Evolutionary conservation across 495 filamentous ascomycete genomes (phyloP).

Genomic region (Aspergillus coremiiformis): DNA sequence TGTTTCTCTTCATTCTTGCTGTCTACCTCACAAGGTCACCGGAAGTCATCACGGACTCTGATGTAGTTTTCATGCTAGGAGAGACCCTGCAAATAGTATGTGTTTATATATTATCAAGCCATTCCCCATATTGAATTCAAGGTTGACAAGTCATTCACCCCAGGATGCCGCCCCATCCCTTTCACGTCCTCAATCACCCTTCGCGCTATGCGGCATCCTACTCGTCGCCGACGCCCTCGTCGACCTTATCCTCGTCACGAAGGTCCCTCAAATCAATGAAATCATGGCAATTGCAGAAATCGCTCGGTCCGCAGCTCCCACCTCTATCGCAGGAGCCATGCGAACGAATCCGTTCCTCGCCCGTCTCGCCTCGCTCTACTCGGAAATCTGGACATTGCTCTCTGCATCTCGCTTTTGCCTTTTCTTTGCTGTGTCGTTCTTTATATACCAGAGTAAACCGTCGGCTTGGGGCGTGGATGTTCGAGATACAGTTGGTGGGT

Average conservation of each 20-base stretch:
- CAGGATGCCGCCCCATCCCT: constrained; percentile 46
- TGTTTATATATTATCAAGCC: too few relatives aligned
- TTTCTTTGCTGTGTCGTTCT: constrained; percentile 59
- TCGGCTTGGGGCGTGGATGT: constrained; percentile 26
- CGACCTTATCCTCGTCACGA: constrained; percentile 65
- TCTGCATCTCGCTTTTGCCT: constrained; percentile 58
- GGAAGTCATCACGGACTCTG: constrained; percentile 61
- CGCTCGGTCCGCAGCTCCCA: constrained; percentile 8
- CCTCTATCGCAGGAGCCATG: constrained; percentile 11
- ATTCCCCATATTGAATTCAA: too few relatives aligned
- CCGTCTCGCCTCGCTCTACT: constrained; percentile 44
- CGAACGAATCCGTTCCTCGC: constrained; percentile 21
- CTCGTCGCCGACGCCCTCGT: constrained; percentile 59
- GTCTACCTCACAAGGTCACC: constrained; percentile 76
- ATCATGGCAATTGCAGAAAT: constrained; percentile 30
- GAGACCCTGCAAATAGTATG: constrained; percentile 72
- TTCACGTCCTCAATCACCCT: constrained; percentile 54
- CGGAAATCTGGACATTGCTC: constrained; percentile 71
- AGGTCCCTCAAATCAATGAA: constrained; percentile 34
- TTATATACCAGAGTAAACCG: constrained; percentile 56
- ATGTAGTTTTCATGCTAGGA: constrained; percentile 74
- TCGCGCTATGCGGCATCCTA: constrained; percentile 63
- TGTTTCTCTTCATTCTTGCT: constrained; percentile 74
- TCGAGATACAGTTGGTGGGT: constrained; percentile 14
- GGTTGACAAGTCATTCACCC: neutral